Conservation (phyloP, 23 red algal genomes). For the Cyanidium caldarium region DNA sequence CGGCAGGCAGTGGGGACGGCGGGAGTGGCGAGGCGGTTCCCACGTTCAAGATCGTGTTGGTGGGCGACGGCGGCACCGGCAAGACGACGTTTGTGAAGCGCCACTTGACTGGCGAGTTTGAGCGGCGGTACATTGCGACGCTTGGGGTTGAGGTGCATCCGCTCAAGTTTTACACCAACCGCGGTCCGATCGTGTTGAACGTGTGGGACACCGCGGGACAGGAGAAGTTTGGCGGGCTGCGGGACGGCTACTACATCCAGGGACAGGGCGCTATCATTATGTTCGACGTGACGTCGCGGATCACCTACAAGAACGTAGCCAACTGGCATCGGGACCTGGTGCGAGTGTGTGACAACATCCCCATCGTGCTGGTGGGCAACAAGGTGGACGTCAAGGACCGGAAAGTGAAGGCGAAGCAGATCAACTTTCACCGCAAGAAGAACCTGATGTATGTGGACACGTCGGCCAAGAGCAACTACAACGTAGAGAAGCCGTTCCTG, state of each 20-base stretch:
- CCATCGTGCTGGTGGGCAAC: conserved; percentile 96
- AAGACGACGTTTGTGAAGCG: conserved; percentile 99
- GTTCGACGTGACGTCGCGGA: conserved; percentile 93
- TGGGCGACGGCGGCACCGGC: conserved; percentile 91
- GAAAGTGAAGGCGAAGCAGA: conserved; percentile 96
- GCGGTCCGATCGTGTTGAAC: conserved; percentile 90
- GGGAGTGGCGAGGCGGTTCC: conserved; percentile 3
- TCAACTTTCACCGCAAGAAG: conserved; percentile 96
- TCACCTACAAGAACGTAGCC: conserved; percentile 99
- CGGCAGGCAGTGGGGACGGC: no score
- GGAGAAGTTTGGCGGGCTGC: conserved; percentile 95
- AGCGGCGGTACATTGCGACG: conserved; percentile 92
- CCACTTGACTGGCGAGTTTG: conserved; percentile 93
- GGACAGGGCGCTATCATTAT: conserved; percentile 98
- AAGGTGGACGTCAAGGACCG: conserved; percentile 99
- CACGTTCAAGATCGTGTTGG: conserved; percentile 92
- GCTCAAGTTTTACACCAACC: conserved; percentile 92
- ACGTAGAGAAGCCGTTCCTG: conserved; percentile 99
- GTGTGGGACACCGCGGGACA: conserved; percentile 98
- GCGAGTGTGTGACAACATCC: conserved; percentile 97
- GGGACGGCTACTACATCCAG: conserved; percentile 99
- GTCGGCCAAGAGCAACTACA: conserved; percentile 98
- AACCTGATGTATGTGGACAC: conserved; percentile 95
- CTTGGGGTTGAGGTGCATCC: conserved; percentile 97
- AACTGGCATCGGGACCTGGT: conserved; percentile 98